A percentile compares a stretch with the other conserved stretches of the same genome.
Evolutionary conservation across 805 yeast genomes (phyloP).

Genomic region (Candida berthetii): DNA sequence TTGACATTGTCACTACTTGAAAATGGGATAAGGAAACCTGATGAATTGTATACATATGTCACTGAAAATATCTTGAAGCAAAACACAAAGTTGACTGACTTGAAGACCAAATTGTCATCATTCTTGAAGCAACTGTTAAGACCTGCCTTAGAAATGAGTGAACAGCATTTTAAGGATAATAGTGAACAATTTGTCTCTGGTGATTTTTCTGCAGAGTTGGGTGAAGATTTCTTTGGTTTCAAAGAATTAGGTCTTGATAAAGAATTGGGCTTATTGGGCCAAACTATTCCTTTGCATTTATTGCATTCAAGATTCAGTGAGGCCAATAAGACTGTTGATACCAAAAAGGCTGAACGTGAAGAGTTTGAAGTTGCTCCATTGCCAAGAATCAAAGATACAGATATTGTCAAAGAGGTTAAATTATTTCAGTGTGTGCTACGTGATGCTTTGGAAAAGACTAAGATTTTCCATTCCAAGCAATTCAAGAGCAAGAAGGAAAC

Average conservation of each 20-base stretch:
- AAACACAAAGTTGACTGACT: constrained; percentile 59
- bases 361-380: constrained; percentile 56
- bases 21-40: constrained; percentile 81
- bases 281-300: constrained; percentile 85
- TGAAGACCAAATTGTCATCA: constrained; percentile 56
- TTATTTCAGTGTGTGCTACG: constrained; percentile 50
- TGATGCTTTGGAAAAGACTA: constrained; percentile 35
- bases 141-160: constrained; percentile 71
- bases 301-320: constrained; percentile 70
- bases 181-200: constrained; percentile 94
- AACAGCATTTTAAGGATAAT: constrained; percentile 77
- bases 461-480: constrained; percentile 33
- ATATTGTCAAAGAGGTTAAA: constrained; percentile 49
- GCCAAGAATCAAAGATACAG: constrained; percentile 44
- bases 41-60: constrained; percentile 65
- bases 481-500: constrained; percentile 17
- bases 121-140: constrained; percentile 77
- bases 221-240: constrained; percentile 98
- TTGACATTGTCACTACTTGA: constrained; percentile 65
- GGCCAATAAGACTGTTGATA: constrained; percentile 38
- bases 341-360: constrained; percentile 49
- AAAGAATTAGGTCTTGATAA: constrained; percentile 88
- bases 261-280: constrained; percentile 79
- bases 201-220: constrained; percentile 87
- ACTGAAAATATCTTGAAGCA: constrained; percentile 69